These are phyloP conservation scores for Casuarina cunninghamiana DNA, from an alignment of 306 rosid species.

Conservation along the genomic window DNA sequence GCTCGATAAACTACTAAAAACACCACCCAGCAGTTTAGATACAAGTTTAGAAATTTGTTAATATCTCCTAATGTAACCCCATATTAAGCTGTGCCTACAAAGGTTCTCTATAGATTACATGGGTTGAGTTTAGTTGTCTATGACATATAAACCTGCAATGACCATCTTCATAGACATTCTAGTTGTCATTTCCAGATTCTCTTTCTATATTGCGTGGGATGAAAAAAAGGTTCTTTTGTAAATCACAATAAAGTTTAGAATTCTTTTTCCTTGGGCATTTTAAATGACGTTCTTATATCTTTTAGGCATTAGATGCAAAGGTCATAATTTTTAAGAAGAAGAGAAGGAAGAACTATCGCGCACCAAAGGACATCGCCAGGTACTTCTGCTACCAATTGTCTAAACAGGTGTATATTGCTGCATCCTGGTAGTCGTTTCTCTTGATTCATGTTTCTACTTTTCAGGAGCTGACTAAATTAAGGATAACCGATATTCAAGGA, in stretches of 20 bases:
- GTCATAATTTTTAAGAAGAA: conserved; percentile 90
- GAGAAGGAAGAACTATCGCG: conserved; percentile 95
- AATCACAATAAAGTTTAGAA: not conserved
- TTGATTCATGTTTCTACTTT: conserved; percentile 27
- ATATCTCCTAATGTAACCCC: not conserved
- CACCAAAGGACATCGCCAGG: conserved; percentile 91
- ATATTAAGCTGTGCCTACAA: not conserved
- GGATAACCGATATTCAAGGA: conserved; percentile 90
- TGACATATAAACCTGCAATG: not conserved
- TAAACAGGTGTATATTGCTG: conserved; percentile 6
- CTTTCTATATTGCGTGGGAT: not conserved
- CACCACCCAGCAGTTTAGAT: not conserved
- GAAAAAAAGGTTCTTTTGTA: not conserved
- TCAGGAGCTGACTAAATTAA: conserved; percentile 88
- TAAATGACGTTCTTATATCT: conserved; percentile 13
- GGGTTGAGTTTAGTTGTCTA: not conserved
- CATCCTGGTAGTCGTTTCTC: conserved; percentile 15
- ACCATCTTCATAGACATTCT: not conserved
- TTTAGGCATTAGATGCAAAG: conserved; percentile 83
- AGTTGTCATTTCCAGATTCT: not conserved
- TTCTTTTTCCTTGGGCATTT: conserved; percentile 3
- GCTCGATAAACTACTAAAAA: not conserved
- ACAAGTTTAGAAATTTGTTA: not conserved
- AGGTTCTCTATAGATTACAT: not conserved
- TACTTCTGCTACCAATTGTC: conserved; percentile 31